Evolutionary conservation across 164 flowering plant species (phyloP).

Genomic region (Protea cynaroides): DNA sequence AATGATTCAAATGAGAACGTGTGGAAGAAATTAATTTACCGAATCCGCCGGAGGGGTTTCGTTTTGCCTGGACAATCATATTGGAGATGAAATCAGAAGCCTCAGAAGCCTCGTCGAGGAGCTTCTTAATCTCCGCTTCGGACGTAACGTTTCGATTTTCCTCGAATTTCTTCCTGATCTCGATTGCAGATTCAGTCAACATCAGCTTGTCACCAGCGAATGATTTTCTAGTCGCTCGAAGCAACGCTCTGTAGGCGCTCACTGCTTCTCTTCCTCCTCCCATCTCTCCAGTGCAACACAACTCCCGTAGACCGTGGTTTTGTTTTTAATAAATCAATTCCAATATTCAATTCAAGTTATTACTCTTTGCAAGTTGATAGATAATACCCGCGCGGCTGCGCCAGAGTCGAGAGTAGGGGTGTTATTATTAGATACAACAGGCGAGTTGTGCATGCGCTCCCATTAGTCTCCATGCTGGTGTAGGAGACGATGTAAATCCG

Average conservation of each 20-base stretch:
- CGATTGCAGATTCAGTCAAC: slow-evolving; percentile 58
- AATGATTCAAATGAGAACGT: background rate
- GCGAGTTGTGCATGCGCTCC: too few relatives aligned
- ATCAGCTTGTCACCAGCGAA: slow-evolving; percentile 74
- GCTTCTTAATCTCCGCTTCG: slow-evolving; percentile 46
- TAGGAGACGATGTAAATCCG: too few relatives aligned
- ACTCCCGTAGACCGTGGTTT: too few relatives aligned
- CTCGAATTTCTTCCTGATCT: slow-evolving; percentile 68
- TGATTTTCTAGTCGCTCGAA: slow-evolving; percentile 71
- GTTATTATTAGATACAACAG: too few relatives aligned
- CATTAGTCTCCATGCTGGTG: too few relatives aligned
- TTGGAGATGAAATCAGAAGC: slow-evolving; percentile 74
- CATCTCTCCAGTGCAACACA: background rate
- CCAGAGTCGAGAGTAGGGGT: too few relatives aligned
- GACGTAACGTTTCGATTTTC: slow-evolving; percentile 62
- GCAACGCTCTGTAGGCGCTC: slow-evolving; percentile 62
- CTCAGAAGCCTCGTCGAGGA: slow-evolving; percentile 68
- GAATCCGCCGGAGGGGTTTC: slow-evolving; percentile 59
- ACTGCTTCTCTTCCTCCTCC: slow-evolving; percentile 32
- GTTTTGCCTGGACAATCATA: slow-evolving; percentile 88
- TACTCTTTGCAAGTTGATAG: too few relatives aligned
- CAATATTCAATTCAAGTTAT: too few relatives aligned
- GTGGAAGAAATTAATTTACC: slow-evolving; percentile 31
- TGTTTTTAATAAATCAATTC: too few relatives aligned
- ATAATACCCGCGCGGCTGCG: too few relatives aligned